Conservation (phyloP, 371 early-diverging fungal genomes). For the Fennellomyces sp. region DNA sequence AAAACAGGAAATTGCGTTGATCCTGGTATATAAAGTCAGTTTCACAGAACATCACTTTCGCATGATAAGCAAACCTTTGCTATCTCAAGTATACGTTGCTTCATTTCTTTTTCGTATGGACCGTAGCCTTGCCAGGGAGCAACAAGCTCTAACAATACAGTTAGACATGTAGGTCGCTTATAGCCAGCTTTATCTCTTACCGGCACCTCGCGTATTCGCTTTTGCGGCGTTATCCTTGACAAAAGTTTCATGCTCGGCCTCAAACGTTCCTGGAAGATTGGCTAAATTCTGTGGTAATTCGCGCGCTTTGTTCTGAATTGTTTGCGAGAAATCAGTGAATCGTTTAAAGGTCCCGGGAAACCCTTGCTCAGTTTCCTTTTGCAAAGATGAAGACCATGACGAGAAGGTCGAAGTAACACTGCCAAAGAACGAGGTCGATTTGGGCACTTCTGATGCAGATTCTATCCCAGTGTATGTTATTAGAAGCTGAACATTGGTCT, state of each 20-base stretch:
- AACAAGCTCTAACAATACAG: conserved; percentile 42
- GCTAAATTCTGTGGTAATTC: conserved; percentile 38
- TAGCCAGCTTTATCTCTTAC: too few relatives aligned
- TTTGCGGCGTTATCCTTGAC: conserved; percentile 26
- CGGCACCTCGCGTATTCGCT: conserved; percentile 18
- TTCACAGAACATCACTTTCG: not conserved
- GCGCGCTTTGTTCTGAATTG: conserved; percentile 37
- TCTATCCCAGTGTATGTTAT: not conserved
- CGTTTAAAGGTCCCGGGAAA: conserved; percentile 34
- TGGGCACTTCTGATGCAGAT: not conserved
- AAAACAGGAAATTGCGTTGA: conserved; percentile 65
- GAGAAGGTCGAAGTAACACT: conserved; percentile 7
- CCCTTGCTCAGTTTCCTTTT: conserved; percentile 17
- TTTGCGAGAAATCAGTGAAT: conserved; percentile 29
- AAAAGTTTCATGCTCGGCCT: conserved; percentile 40
- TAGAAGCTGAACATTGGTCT: too few relatives aligned
- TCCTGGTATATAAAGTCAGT: conserved; percentile 42
- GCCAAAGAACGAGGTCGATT: conserved; percentile 1
- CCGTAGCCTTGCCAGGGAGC: conserved; percentile 65
- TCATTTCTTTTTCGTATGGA: conserved; percentile 57
- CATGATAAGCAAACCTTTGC: conserved; percentile 44
- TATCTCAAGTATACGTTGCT: conserved; percentile 56
- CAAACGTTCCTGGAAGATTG: conserved; percentile 34
- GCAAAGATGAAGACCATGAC: conserved; percentile 12
- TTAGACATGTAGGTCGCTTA: not conserved